Evolutionary conservation across 371 early-diverging fungal genomes (phyloP).

Genomic region (Mortierella sp.): DNA sequence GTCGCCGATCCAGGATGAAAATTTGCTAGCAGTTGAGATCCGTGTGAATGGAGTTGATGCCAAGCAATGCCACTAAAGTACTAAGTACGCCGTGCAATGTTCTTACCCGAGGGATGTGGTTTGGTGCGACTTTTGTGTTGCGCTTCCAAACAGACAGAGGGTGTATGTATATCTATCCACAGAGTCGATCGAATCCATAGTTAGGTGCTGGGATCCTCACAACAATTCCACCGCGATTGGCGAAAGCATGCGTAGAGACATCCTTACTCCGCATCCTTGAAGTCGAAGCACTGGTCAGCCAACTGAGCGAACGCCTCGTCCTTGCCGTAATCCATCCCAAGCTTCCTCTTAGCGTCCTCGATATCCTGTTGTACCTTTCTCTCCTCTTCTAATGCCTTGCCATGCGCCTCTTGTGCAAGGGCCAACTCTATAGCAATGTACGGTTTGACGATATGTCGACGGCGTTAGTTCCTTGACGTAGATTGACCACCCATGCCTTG

Average conservation of each 20-base stretch:
- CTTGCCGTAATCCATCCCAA: slow-evolving; percentile 70
- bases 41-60: too few species aligned
- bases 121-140: slow-evolving; percentile 71
- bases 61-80: background rate
- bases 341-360: slow-evolving; percentile 55
- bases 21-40: slow-evolving; percentile 19
- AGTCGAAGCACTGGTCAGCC: slow-evolving; percentile 73
- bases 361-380: slow-evolving; percentile 53
- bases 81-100: too few species aligned
- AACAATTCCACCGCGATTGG: background rate
- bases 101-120: slow-evolving; percentile 76
- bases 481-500: too few species aligned
- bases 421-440: slow-evolving; percentile 31
- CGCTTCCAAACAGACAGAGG: slow-evolving; percentile 81
- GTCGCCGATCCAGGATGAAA: slow-evolving; percentile 47
- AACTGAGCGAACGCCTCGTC: slow-evolving; percentile 70
- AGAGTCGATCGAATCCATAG: background rate
- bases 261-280: slow-evolving; percentile 74
- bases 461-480: background rate
- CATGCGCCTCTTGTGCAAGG: slow-evolving; percentile 52
- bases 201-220: background rate
- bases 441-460: background rate
- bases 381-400: slow-evolving; percentile 57
- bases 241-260: background rate
- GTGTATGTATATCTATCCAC: slow-evolving; percentile 70